These are phyloP conservation scores for Thraustochytrium sp. DNA, from an alignment of 352 stramenopile genomes.

Conservation along the genomic window DNA sequence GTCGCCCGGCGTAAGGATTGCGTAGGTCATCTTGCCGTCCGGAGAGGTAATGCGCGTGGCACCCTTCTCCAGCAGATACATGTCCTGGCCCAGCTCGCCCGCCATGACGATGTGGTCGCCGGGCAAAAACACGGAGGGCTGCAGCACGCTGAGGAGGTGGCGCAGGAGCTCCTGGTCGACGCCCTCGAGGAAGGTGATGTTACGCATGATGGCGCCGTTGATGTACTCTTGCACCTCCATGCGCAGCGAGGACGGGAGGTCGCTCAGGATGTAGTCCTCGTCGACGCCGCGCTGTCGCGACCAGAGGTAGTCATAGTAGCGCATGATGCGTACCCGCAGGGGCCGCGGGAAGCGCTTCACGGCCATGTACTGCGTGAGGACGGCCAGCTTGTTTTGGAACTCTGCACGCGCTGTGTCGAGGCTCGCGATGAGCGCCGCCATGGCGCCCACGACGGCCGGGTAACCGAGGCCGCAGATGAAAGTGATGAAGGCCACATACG, in stretches of 20 bases:
- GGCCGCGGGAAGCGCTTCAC: conserved; percentile 20
- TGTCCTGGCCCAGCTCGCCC: conserved; percentile 44
- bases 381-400: conserved; percentile 32
- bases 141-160: conserved; percentile 38
- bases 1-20: conserved; percentile 37
- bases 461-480: conserved; percentile 47
- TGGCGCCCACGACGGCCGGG: conserved; percentile 42
- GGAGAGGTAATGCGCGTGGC: conserved; percentile 31
- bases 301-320: conserved; percentile 47
- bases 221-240: conserved; percentile 47
- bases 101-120: conserved; percentile 41
- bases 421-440: conserved; percentile 42
- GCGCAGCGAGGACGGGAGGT: conserved; percentile 28
- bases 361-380: conserved; percentile 41
- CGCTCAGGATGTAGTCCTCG: conserved; percentile 39
- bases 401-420: conserved; percentile 34
- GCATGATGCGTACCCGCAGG: neutral
- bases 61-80: conserved; percentile 38
- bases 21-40: conserved; percentile 44
- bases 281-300: conserved; percentile 45
- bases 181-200: conserved; percentile 42
- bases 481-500: conserved; percentile 47
- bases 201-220: conserved; percentile 43
- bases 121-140: conserved; percentile 34
- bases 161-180: conserved; percentile 35